Percentiles rank a stretch among this genome's conserved stretches.
Evolutionary conservation across 352 stramenopile genomes (phyloP).

Genomic region (Phytopythium sindhum): DNA sequence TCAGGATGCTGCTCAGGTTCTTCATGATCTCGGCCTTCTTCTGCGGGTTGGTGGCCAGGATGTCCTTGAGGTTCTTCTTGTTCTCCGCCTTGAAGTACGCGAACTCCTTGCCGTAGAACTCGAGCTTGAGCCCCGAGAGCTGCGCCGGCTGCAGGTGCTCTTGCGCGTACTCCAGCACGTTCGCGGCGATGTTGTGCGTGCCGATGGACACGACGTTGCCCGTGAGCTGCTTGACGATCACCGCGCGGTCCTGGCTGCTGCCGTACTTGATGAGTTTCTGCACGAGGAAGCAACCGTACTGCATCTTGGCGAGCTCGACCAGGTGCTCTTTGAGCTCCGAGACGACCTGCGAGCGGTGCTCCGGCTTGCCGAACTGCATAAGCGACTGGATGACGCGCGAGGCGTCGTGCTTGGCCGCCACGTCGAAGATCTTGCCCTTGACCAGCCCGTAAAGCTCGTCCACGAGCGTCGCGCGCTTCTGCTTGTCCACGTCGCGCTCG

Average conservation of each 20-base stretch:
- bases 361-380: constrained; percentile 91
- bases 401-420: constrained; percentile 95
- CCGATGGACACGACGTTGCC: constrained; percentile 91
- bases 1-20: constrained; percentile 63
- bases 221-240: constrained; percentile 90
- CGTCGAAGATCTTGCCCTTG: constrained; percentile 93
- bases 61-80: constrained; percentile 80
- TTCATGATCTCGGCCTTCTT: constrained; percentile 80
- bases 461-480: constrained; percentile 81
- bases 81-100: constrained; percentile 82
- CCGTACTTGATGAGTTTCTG: constrained; percentile 97
- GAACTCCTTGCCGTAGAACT: constrained; percentile 90
- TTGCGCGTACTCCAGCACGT: constrained; percentile 91
- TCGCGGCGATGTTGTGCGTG: constrained; percentile 93
- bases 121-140: constrained; percentile 81
- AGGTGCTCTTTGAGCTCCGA: constrained; percentile 91
- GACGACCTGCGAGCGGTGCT: constrained; percentile 87
- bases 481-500: constrained; percentile 79
- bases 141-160: constrained; percentile 85
- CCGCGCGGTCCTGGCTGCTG: constrained; percentile 66
- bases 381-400: constrained; percentile 94
- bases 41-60: constrained; percentile 55
- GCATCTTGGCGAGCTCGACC: constrained; percentile 93
- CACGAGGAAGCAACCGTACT: constrained; percentile 97
- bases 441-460: constrained; percentile 91